Percentiles rank a stretch among this genome's conserved stretches.
Evolutionary conservation across 2,329 filamentous ascomycete species (phyloP).

Genomic region (Cadophora gregata): DNA sequence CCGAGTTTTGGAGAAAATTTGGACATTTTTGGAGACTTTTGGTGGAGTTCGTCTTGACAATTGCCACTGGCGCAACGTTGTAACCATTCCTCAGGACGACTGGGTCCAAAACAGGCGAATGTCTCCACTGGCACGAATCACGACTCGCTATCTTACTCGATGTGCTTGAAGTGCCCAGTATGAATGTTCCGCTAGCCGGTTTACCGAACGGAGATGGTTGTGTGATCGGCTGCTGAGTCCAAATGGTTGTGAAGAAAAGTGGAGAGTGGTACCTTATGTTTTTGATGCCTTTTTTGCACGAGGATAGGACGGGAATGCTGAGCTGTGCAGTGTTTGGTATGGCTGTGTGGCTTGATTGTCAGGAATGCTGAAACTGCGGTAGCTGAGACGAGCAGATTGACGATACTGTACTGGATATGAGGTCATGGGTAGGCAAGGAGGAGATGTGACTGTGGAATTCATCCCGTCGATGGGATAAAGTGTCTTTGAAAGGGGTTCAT

Average conservation of each 20-base stretch:
- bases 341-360: constrained; percentile 1
- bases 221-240: background rate
- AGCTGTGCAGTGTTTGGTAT: background rate
- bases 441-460: background rate
- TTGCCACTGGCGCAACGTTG: background rate
- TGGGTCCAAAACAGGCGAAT: background rate
- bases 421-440: background rate
- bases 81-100: background rate
- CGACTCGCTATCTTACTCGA: background rate
- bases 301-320: background rate
- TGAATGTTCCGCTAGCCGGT: background rate
- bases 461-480: background rate
- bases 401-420: background rate
- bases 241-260: background rate
- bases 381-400: background rate
- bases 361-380: background rate
- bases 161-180: background rate
- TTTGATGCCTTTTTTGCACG: background rate
- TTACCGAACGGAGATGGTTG: background rate
- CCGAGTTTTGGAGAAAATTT: background rate
- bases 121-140: background rate
- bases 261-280: background rate
- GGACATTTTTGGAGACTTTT: background rate
- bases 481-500: background rate
- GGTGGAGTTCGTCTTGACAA: background rate